phyloP scores from a whole-genome alignment of 1,284 basidiomycete species.

The Tilletia indica region DNA sequence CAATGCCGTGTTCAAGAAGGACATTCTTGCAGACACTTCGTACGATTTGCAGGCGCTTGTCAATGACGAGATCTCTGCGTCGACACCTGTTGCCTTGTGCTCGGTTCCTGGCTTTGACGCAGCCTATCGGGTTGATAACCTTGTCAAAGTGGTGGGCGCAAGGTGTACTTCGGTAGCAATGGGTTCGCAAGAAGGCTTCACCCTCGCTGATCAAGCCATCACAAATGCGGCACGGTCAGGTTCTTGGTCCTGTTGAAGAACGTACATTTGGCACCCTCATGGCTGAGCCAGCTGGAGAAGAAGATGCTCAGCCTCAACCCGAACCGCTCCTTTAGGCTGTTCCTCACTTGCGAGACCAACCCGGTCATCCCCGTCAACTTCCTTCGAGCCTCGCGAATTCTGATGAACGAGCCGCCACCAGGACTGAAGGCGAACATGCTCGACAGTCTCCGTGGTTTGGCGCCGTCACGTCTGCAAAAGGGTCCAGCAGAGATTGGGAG shows the following conservation, averaged over 20 bases:
- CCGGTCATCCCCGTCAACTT: conserved; percentile 52
- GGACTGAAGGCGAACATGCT: conserved; percentile 53
- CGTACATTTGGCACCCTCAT: conserved; percentile 51
- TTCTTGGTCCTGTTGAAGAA: conserved; percentile 54
- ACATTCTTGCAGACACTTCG: conserved; percentile 62
- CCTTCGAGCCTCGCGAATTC: conserved; percentile 46
- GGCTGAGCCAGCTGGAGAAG: conserved; percentile 52
- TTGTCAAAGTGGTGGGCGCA: conserved; percentile 38
- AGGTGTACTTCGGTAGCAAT: conserved; percentile 50
- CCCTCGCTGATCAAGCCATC: conserved; percentile 51
- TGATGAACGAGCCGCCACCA: conserved; percentile 55
- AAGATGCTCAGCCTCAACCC: conserved; percentile 48
- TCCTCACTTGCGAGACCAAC: conserved; percentile 53
- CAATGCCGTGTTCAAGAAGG: conserved; percentile 71
- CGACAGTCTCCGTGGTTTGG: conserved; percentile 42
- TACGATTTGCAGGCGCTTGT: conserved; percentile 38
- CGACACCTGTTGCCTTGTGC: conserved; percentile 50
- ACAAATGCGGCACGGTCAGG: conserved; percentile 45
- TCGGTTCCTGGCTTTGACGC: conserved; percentile 54
- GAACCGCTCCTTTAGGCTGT: conserved; percentile 49
- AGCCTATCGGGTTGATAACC: conserved; percentile 46
- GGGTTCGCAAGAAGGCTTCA: conserved; percentile 52
- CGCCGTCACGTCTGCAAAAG: conserved; percentile 37
- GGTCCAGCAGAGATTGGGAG: conserved; percentile 47
- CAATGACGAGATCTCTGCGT: conserved; percentile 38